phyloP scores from a whole-genome alignment of 2,329 filamentous ascomycete genomes.

The Trichoderma aggressivum region DNA sequence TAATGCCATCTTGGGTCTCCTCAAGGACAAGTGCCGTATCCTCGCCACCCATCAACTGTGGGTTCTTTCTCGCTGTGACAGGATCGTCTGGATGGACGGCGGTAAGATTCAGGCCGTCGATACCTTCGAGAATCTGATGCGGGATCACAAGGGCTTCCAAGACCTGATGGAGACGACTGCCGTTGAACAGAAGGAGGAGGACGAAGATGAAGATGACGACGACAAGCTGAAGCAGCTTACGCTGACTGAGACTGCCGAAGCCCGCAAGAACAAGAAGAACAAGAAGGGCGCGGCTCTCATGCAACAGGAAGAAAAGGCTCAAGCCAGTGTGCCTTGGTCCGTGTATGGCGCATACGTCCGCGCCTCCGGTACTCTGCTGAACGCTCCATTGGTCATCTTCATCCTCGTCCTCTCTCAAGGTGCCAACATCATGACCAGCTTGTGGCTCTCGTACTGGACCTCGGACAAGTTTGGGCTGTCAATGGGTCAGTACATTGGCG shows the following conservation, averaged over 20 bases:
- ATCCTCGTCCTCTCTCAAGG: conserved; percentile 72
- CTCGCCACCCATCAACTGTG: conserved; percentile 94
- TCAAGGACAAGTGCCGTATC: conserved; percentile 85
- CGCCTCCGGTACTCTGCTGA: conserved; percentile 68
- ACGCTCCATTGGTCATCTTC: conserved; percentile 60
- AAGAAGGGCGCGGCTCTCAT: conserved; percentile 63
- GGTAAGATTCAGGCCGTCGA: conserved; percentile 81
- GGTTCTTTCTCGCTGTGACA: conserved; percentile 84
- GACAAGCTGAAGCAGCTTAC: conserved; percentile 40
- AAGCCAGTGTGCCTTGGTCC: conserved; percentile 72
- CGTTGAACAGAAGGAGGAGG: conserved; percentile 58
- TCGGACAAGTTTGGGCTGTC: conserved; percentile 68
- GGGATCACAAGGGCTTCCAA: conserved; percentile 71
- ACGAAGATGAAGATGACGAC: conserved; percentile 46
- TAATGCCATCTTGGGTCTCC: conserved; percentile 82
- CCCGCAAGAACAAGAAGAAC: conserved; percentile 53
- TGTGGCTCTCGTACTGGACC: conserved; percentile 96
- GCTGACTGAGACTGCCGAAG: conserved; percentile 37
- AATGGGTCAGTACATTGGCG: conserved; percentile 68
- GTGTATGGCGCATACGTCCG: conserved; percentile 76
- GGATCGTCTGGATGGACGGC: conserved; percentile 89
- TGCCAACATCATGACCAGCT: conserved; percentile 78
- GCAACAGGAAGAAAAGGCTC: conserved; percentile 68
- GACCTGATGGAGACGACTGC: conserved; percentile 83
- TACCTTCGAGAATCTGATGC: conserved; percentile 86